A percentile compares a stretch with the other conserved stretches of the same genome.
Evolutionary conservation across 2,329 filamentous ascomycete genomes (phyloP).

Genomic region (Saccharata proteae): DNA sequence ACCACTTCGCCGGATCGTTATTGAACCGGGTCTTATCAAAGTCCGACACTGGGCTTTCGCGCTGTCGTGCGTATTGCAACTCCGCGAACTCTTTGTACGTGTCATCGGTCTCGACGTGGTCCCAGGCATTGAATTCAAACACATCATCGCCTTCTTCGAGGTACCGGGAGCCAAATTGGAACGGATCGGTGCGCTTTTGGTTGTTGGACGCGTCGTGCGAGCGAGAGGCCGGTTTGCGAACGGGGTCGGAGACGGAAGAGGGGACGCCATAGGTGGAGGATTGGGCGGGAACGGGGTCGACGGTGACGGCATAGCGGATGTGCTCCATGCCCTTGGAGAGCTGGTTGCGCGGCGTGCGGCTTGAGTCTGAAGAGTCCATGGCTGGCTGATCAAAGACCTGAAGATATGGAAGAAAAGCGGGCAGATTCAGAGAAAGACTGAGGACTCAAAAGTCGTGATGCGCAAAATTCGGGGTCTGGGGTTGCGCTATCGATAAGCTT

Average conservation of each 20-base stretch:
- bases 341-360: conserved; percentile 29
- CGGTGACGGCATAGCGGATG: conserved; percentile 37
- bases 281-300: conserved; percentile 19
- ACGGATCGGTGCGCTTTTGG: conserved; percentile 80
- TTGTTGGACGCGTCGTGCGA: conserved; percentile 64
- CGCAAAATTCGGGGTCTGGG: too few species aligned
- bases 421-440: too few species aligned
- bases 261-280: conserved; percentile 37
- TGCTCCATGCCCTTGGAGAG: conserved; percentile 41
- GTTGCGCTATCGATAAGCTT: too few species aligned
- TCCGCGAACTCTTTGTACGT: conserved; percentile 77
- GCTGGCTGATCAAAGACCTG: too few species aligned
- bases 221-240: conserved; percentile 40
- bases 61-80: conserved; percentile 73
- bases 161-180: conserved; percentile 85
- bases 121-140: conserved; percentile 98
- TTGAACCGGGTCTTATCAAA: conserved; percentile 93
- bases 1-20: conserved; percentile 83
- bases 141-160: conserved; percentile 78
- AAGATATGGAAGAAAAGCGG: too few species aligned
- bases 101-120: conserved; percentile 89
- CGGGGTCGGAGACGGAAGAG: conserved; percentile 27
- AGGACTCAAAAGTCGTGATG: too few species aligned
- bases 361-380: too few species aligned
- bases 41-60: conserved; percentile 74